Evolutionary conservation across 2,329 filamentous ascomycete species (phyloP).

Genomic region (Phialophora tarda): DNA sequence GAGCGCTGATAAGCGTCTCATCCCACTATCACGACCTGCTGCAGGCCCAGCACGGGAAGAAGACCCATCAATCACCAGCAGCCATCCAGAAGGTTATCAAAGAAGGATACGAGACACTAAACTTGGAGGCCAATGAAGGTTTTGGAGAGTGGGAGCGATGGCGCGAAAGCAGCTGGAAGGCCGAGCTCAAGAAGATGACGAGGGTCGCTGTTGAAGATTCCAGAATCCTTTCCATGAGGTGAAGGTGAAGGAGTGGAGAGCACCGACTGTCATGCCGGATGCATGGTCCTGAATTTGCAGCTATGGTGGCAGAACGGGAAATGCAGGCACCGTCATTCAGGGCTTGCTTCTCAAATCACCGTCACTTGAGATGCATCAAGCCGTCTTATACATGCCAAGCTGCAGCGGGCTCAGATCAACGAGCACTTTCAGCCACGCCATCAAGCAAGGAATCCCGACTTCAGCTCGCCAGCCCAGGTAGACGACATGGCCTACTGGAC

Average conservation of each 20-base stretch:
- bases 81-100: slow-evolving; percentile 93
- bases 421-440: background rate
- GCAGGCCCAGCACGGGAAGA: slow-evolving; percentile 53
- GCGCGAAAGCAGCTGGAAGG: slow-evolving; percentile 76
- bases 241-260: slow-evolving; percentile 5
- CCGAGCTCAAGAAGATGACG: slow-evolving; percentile 83
- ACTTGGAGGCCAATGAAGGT: slow-evolving; percentile 85
- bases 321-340: background rate
- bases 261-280: background rate
- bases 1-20: slow-evolving; percentile 77
- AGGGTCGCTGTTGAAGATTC: slow-evolving; percentile 76
- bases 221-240: slow-evolving; percentile 45
- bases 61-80: slow-evolving; percentile 71
- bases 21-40: slow-evolving; percentile 87
- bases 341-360: background rate
- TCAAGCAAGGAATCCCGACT: background rate
- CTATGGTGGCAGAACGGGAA: background rate
- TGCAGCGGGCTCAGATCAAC: background rate
- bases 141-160: slow-evolving; percentile 85
- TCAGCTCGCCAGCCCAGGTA: background rate
- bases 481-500: background rate
- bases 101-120: slow-evolving; percentile 92
- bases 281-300: background rate
- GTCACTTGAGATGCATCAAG: background rate
- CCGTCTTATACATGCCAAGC: background rate